Conservation (phyloP, 139 green algal species). For the Chlorella sp. region DNA sequence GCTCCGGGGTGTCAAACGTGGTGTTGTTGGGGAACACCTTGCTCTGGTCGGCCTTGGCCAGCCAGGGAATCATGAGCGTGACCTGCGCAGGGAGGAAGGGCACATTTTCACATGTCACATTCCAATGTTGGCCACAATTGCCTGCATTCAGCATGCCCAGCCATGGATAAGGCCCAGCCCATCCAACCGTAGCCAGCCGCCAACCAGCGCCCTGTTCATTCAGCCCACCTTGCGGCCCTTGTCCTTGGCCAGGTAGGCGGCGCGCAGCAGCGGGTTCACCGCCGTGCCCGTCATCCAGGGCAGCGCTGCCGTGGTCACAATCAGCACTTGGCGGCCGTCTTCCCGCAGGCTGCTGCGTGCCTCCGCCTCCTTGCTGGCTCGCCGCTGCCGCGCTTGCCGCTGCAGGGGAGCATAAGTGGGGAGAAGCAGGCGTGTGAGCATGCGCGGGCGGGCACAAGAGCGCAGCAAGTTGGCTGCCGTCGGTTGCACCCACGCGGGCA, state of each 20-base stretch:
- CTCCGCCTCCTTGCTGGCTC: not conserved
- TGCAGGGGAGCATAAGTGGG: not conserved
- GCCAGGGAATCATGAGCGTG: conserved; percentile 89
- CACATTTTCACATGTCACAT: not conserved
- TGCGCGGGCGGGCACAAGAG: no score
- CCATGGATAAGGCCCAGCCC: no score
- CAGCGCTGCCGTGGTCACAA: conserved; percentile 97
- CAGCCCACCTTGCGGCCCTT: conserved; percentile 59
- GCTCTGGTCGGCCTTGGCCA: conserved; percentile 89
- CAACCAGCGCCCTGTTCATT: no score
- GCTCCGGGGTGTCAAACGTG: conserved; percentile 88
- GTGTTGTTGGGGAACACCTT: conserved; percentile 91
- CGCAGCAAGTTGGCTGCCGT: no score
- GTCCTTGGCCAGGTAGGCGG: conserved; percentile 92
- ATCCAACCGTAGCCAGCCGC: no score
- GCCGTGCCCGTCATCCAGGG: conserved; percentile 99
- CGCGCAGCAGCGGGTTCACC: conserved; percentile 98
- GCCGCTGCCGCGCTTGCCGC: not conserved
- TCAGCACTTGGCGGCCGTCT: conserved; percentile 86
- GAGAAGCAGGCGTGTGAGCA: not conserved
- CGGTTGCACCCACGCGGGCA: no score
- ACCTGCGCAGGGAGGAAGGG: conserved; percentile 51
- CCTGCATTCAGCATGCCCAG: no score
- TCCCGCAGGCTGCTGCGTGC: conserved; percentile 70
- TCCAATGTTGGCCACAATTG: no score